Base-by-base conservation (phyloP, 106 monocot species). In the Cymbidium sinense region DNA sequence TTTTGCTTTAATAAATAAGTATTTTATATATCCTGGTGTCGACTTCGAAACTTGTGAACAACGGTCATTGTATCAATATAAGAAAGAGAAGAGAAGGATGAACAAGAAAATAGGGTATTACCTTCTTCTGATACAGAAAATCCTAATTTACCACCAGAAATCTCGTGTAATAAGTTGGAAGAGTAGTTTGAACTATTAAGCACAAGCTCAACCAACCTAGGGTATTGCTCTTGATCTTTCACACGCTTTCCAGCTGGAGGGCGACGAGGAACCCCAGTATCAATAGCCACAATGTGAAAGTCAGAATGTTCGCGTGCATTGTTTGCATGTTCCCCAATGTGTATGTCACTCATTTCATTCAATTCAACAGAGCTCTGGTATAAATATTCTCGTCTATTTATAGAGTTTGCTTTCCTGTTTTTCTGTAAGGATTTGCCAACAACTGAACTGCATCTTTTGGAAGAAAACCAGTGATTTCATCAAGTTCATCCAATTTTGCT, bases 221-320 rank as follows among this genome's bases (percentile, higher is more conserved):
- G 98, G 79, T 99, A 99, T 52, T 67, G 36, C 21, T 87, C 86
- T 55, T 94, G 91, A 76, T 99, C 98, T 81, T 84, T 90, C 29
- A 79, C 82, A 44, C 98, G 90, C 74, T 92, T 94, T 70, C 91
- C 84, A 10, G 90, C 87, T 50, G 98, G 98, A 13, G 98, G 98
- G 19, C 98, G 77, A 6, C 94, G 94, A 12, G 98, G 94, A 64
- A 99, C 92, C 30, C 92, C 92, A n/a, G n/a, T n/a, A n/a, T n/a
- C n/a, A n/a, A n/a, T n/a, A 18, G 92, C 94, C 67, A 94, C 86
- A 77, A 99, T 74, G 58, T 81, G 78, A 37, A 88, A 90, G 86
- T 85, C 73, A 35, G 20, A 70, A 36, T 37, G 36, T 67, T 50
- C 80, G 5, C 5, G 62, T 34, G 79, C 82, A 52, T 85, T 70